Evolutionary conservation across 768 basidiomycete species (phyloP), one percentile per base, ranked within the genome.

Genomic region (Naematelia encephala): DNA sequence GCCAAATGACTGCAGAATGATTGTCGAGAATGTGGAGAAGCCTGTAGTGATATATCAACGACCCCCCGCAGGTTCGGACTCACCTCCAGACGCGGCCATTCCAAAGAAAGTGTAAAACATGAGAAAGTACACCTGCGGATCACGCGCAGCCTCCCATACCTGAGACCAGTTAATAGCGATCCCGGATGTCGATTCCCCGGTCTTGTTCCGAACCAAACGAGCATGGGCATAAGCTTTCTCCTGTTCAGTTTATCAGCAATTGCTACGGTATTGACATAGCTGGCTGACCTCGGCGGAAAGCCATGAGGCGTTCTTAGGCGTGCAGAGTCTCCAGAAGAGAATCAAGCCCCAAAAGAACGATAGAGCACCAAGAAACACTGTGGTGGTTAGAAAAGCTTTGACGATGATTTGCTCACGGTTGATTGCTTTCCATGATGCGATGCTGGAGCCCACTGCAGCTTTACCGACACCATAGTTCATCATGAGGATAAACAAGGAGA

Each of bases 401-500:
- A 16, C 8, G 22, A 22, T 28, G 47, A 22, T 1, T n/a, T 19
- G 57, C 56, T 42, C 21, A 62, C 61, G 16, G 51, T 62, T 57
- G 56, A 62, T 62, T 5, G 61, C 61, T 25, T 44, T n/a, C 61
- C 61, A 62, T 4, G 61, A 54, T 11, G 39, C 12, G 21, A 62
- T 28, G 14, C 46, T 62, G 13, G 27, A 30, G 14, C 61, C 61
- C 0, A 34, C 43, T 10, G 61, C 56, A 1, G 61, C 61, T 4
- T 54, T 46, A 54, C 62, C 62, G 28, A 64, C 51, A 28, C 45
- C 58, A 26, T 60, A 59, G 23, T 64, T 64, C 58, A 54, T 51
- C 49, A 64, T 56, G 16, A 60, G 55, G 45, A 60, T 60, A 54
- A 60, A 64, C 48, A 64, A 53, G 14, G 58, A 60, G 54, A 64